Conservation (phyloP, 108 stramenopile genomes). For the Cyclotella baltica region DNA sequence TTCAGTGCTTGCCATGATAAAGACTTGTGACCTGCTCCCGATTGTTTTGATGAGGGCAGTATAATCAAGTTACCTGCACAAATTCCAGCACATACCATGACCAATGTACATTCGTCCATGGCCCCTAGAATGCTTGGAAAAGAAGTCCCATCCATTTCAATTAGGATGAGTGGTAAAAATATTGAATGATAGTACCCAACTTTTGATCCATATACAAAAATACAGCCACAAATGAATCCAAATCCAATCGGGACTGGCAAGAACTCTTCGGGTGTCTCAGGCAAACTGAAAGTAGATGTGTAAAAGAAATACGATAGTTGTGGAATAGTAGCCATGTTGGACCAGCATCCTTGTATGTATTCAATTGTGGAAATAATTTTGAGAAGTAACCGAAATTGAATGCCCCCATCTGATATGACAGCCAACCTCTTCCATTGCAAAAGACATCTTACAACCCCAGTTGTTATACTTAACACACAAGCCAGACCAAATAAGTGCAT, state of each 20-base stretch:
- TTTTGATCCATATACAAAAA: slow-evolving; percentile 84
- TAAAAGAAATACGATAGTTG: neutral
- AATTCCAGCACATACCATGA: slow-evolving; percentile 81
- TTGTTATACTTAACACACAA: slow-evolving; percentile 16
- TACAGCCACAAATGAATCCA: slow-evolving; percentile 52
- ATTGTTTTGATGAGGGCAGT: slow-evolving; percentile 8
- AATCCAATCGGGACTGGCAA: slow-evolving; percentile 37
- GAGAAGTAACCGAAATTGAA: neutral
- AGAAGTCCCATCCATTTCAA: slow-evolving; percentile 75
- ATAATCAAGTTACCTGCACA: slow-evolving; percentile 64
- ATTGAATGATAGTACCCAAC: slow-evolving; percentile 80
- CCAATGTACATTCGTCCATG: slow-evolving; percentile 78
- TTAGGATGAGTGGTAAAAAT: slow-evolving; percentile 75
- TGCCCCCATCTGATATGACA: neutral
- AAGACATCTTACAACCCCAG: slow-evolving; percentile 32
- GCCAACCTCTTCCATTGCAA: slow-evolving; percentile 28
- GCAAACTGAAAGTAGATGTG: neutral
- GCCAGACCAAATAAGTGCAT: slow-evolving; percentile 39
- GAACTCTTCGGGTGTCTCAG: neutral
- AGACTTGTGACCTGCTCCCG: slow-evolving; percentile 16
- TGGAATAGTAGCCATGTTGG: slow-evolving; percentile 1
- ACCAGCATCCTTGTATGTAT: slow-evolving; percentile 14
- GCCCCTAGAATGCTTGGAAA: slow-evolving; percentile 68
- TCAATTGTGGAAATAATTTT: neutral
- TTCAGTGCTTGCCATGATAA: slow-evolving; percentile 61